Conservation (phyloP, 225 moss, liverwort and hornwort species). For the Anthoceros angustus region DNA sequence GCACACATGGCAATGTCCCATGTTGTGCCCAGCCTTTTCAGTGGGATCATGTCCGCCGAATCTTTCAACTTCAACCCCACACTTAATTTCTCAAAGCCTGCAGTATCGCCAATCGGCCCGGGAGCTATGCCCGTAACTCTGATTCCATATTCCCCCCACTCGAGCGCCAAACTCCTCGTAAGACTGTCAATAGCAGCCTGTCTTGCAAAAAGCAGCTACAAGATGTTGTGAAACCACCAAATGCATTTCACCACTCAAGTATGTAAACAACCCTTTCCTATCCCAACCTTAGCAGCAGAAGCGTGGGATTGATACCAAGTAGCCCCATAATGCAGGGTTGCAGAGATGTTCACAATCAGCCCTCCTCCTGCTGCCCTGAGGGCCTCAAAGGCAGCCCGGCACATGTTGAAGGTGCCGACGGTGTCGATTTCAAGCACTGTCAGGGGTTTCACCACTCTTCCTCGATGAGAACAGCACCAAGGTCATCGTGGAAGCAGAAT, state of each 20-base stretch:
- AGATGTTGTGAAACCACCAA: neutral
- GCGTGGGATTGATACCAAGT: slow-evolving; percentile 17
- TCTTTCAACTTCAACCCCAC: neutral
- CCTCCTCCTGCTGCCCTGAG: slow-evolving; percentile 11
- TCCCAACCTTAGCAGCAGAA: slow-evolving; percentile 13
- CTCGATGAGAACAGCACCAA: too few species aligned
- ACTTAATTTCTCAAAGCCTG: slow-evolving; percentile 9
- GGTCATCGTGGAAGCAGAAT: neutral
- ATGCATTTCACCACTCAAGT: neutral
- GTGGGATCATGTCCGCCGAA: slow-evolving; percentile 5
- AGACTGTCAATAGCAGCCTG: slow-evolving; percentile 19
- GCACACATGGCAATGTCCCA: slow-evolving; percentile 16
- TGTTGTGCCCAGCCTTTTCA: slow-evolving; percentile 12
- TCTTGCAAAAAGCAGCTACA: neutral
- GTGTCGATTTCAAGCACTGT: slow-evolving; percentile 16
- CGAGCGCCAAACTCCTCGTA: slow-evolving; percentile 14
- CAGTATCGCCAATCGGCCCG: slow-evolving; percentile 10
- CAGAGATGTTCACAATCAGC: slow-evolving; percentile 15
- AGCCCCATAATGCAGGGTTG: slow-evolving; percentile 16
- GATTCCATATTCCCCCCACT: slow-evolving; percentile 17
- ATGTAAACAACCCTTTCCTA: neutral
- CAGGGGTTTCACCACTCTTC: neutral
- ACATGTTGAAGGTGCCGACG: slow-evolving; percentile 15
- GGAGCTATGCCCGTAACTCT: slow-evolving; percentile 16
- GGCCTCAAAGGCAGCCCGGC: slow-evolving; percentile 12